Evolutionary conservation across 495 filamentous ascomycete genomes (phyloP), one percentile per base, ranked within the genome.

Genomic region (Hypoxylon intermedium): DNA sequence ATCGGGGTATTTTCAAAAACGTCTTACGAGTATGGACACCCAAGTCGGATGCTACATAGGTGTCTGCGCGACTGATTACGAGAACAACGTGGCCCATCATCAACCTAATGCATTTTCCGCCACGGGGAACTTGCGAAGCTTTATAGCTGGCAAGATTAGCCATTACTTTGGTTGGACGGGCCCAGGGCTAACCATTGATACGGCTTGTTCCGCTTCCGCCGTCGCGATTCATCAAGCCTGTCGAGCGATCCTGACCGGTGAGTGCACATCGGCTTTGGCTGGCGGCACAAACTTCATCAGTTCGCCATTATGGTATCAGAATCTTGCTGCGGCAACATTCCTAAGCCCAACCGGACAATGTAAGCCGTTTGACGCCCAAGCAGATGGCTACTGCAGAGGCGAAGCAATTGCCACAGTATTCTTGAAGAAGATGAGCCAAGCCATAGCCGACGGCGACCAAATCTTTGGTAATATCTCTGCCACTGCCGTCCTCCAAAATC

Each of bases 361-460:
- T 13, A 69, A 69, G 64, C 53, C 67, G 0, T 72, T 69, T 21
- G 82, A 85, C 56, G 71, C 71, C 0, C 23, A 34, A 0, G 85
- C 82, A 0, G 73, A 85, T 66, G 86, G 86, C 0, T 89, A 84
- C 66, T 83, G 67, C 0, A 69, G 85, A 4, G 87, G 71, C 1
- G 86, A 89, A 53, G 85, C 71, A 1, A 52, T 84, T 12, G 76
- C 62, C 13, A 63, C 70, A 0, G 37, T 87, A 0, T 67, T 77
- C 6, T 28, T 89, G 9, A 89, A 88, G 63, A 63, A 57, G 6
- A 65, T 87, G 0, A 48, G 49, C 5, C 67, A 77, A 21, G 85
- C 77, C 1, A 34, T 77, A 2, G 43, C 41, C 5, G 74, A 78
- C 37, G 70, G 72, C 0, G 73, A 81, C 38, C 75, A 74, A 0